Base-by-base conservation (phyloP, 2,329 filamentous ascomycete genomes). In the Ascochyta koolunga region DNA sequence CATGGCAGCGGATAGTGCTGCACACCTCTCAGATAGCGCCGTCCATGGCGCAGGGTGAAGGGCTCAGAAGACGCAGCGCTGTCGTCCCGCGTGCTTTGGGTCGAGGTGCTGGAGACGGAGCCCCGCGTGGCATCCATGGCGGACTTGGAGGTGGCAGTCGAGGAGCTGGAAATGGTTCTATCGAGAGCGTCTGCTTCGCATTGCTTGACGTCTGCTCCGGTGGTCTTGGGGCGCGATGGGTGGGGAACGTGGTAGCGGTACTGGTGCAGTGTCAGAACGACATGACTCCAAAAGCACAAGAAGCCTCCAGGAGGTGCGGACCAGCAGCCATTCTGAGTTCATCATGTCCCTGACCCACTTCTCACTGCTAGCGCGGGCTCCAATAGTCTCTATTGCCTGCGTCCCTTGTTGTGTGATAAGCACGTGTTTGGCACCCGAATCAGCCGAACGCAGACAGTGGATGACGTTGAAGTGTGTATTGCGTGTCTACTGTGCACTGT, bases 1-100 rank as follows among this genome's bases (percentile, higher is more conserved):
- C 89, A 89, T 33, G 93, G 93, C 2, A 97, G 80, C n/a, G 91
- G 91, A 67, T 98, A 97, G 42, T 61, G 24, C 7, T 85, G 78
- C 25, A 90, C 79, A 68, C 96, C 90, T 69, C 89, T 86, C 60
- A 96, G 83, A 76, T 93, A 97, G 40, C 89, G 89, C 53, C 92
- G 89, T 46, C 91, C 91, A 78, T 95, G 88, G 67, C 89, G 87
- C 60, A 87, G 78, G 61, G 89, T 78, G 66, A 93, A 89, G 7
- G 78, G 79, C 61, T 70, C 69, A 24, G 60, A 59, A 31, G 50
- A 37, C 31, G 50, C 47, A 54, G 45, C 49, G 33, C 64, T 61
- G 16, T 67, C 66, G 22, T 70, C 67, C 45, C 67, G 65, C 29
- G 62, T 64, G 57, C 67, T 72, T 38, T 72, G 69, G 27, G 69